Percentiles rank a stretch among this genome's conserved stretches.
phyloP scores from a whole-genome alignment of 2,329 filamentous ascomycete genomes.

The Chrysosporium queenslandicum region DNA sequence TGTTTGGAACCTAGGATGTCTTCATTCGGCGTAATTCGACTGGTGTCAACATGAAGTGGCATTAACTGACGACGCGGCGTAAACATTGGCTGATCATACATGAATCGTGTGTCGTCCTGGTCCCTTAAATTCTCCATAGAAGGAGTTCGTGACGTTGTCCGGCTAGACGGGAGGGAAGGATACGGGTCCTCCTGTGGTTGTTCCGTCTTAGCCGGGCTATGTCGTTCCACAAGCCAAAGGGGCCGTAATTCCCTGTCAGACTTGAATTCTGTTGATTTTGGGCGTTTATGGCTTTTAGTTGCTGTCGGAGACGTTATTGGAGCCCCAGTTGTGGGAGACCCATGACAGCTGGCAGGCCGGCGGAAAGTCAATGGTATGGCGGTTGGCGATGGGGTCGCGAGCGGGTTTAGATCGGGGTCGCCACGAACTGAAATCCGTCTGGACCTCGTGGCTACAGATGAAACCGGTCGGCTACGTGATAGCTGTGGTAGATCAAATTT shows the following conservation, averaged over 20 bases:
- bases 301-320: conserved; percentile 31
- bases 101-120: conserved; percentile 15
- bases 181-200: conserved; percentile 34
- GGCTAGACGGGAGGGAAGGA: conserved; percentile 45
- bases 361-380: conserved; percentile 49
- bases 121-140: conserved; percentile 36
- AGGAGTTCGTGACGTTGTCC: conserved; percentile 39
- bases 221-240: conserved; percentile 67
- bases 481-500: conserved; percentile 24
- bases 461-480: conserved; percentile 29
- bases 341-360: conserved; percentile 39
- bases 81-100: conserved; percentile 11
- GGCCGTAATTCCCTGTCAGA: conserved; percentile 61
- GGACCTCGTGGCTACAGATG: conserved; percentile 17
- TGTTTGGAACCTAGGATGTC: conserved; percentile 54
- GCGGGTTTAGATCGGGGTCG: conserved; percentile 22
- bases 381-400: conserved; percentile 40
- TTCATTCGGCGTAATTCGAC: conserved; percentile 26
- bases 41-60: conserved; percentile 29
- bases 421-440: conserved; percentile 25
- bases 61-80: conserved; percentile 21
- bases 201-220: conserved; percentile 35
- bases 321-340: conserved; percentile 23
- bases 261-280: conserved; percentile 45
- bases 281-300: conserved; percentile 37